A percentile compares a stretch with the other conserved stretches of the same genome.
Evolutionary conservation across 768 basidiomycete genomes (phyloP).

Genomic region (Xerocomellus chrysenteron): DNA sequence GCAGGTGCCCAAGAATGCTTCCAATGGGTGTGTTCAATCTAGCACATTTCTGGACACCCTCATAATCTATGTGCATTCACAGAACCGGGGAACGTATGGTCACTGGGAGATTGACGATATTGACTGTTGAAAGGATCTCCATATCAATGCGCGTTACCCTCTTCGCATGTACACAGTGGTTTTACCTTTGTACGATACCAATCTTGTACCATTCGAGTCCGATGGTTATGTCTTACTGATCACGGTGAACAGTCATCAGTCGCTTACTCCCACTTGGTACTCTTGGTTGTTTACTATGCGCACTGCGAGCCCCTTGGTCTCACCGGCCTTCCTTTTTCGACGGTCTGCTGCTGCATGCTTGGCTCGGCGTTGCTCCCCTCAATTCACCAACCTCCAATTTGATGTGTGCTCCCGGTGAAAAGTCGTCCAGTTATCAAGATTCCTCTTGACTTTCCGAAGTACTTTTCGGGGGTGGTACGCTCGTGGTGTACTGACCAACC

Average conservation of each 20-base stretch:
- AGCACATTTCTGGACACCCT: neutral
- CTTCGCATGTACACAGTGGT: neutral
- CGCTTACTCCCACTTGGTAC: neutral
- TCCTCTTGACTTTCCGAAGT: no score
- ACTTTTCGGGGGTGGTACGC: no score
- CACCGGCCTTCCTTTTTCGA: no score
- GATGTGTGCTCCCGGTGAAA: no score
- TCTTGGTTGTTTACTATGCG: neutral
- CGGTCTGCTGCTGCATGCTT: no score
- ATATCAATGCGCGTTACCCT: no score
- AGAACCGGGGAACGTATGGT: slow-evolving; percentile 21
- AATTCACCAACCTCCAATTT: no score
- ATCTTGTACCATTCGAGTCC: neutral
- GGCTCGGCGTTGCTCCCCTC: no score
- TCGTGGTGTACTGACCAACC: no score
- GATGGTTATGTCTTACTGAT: neutral
- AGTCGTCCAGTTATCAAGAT: no score
- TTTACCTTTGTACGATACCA: neutral
- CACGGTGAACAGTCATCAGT: neutral
- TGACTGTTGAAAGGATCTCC: slow-evolving; percentile 3
- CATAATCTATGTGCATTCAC: neutral
- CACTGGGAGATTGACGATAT: slow-evolving; percentile 23
- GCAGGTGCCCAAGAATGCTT: slow-evolving; percentile 22
- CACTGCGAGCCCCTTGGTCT: neutral
- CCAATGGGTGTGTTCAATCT: slow-evolving; percentile 13